These are phyloP conservation scores for Sporothrix dimorphospora DNA, from an alignment of 2,329 filamentous ascomycete genomes.

Conservation along the genomic window DNA sequence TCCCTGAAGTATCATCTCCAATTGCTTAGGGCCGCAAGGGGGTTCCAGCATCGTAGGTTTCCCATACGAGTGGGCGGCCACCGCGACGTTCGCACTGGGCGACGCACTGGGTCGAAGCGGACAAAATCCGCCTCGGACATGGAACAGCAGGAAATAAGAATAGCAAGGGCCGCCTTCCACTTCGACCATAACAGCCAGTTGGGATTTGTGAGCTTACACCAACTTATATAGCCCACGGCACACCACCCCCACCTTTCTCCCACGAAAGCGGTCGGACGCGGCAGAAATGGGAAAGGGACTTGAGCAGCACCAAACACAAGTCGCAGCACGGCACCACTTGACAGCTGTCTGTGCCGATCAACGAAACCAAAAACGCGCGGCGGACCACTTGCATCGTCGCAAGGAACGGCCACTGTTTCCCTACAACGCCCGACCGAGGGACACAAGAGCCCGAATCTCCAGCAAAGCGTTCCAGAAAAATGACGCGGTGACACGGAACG, in stretches of 20 bases:
- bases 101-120: slow-evolving; percentile 50
- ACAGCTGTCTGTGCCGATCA: background rate
- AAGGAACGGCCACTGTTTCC: background rate
- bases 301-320: background rate
- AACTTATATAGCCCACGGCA: slow-evolving; percentile 25
- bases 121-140: slow-evolving; percentile 54
- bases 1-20: slow-evolving; percentile 70
- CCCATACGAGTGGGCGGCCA: slow-evolving; percentile 67
- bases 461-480: background rate
- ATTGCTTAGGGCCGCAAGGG: slow-evolving; percentile 63
- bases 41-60: slow-evolving; percentile 65
- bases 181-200: slow-evolving; percentile 36
- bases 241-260: background rate
- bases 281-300: slow-evolving; percentile 13
- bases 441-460: background rate
- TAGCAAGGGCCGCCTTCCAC: slow-evolving; percentile 45
- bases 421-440: background rate
- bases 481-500: slow-evolving; percentile 26
- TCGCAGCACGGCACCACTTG: background rate
- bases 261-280: slow-evolving; percentile 8
- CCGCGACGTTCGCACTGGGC: slow-evolving; percentile 72
- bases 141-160: slow-evolving; percentile 53
- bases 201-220: background rate
- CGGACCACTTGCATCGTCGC: background rate
- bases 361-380: background rate